Conservation (phyloP, 108 stramenopile species). For the Pseudonitzschia multiseries region DNA sequence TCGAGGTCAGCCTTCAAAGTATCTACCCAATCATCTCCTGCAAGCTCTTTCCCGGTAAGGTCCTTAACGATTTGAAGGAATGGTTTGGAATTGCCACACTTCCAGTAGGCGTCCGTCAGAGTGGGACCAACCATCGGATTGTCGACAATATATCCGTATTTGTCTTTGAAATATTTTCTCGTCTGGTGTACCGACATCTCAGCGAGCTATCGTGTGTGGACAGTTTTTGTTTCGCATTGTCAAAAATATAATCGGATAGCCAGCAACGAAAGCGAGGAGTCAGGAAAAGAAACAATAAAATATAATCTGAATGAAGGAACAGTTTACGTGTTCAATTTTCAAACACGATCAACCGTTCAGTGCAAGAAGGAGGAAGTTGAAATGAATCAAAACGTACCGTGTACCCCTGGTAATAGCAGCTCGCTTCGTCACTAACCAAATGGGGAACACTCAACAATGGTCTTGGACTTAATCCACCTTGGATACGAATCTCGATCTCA, state of each 20-base stretch:
- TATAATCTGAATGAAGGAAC: background rate
- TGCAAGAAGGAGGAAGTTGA: background rate
- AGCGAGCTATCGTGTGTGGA: slow-evolving; percentile 36
- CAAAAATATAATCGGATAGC: background rate
- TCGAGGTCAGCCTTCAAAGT: slow-evolving; percentile 55
- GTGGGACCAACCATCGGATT: slow-evolving; percentile 70
- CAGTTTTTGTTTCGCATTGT: background rate
- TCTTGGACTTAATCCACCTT: slow-evolving; percentile 63
- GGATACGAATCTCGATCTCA: slow-evolving; percentile 59
- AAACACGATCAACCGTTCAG: no score
- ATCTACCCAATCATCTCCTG: slow-evolving; percentile 67
- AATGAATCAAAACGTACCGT: slow-evolving; percentile 5
- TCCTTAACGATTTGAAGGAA: slow-evolving; percentile 68
- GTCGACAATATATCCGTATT: slow-evolving; percentile 66
- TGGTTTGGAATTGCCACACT: slow-evolving; percentile 61
- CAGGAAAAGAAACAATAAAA: background rate
- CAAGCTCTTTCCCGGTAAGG: slow-evolving; percentile 60
- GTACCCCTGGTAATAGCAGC: slow-evolving; percentile 32
- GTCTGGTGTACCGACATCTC: slow-evolving; percentile 84
- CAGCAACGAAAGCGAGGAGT: background rate
- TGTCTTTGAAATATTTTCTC: slow-evolving; percentile 56
- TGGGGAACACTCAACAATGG: slow-evolving; percentile 69
- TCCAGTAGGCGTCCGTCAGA: slow-evolving; percentile 58
- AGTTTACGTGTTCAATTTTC: no score
- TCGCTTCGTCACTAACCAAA: slow-evolving; percentile 69